Conservation (phyloP, 2,329 filamentous ascomycete genomes). For the Lachnellula arida region DNA sequence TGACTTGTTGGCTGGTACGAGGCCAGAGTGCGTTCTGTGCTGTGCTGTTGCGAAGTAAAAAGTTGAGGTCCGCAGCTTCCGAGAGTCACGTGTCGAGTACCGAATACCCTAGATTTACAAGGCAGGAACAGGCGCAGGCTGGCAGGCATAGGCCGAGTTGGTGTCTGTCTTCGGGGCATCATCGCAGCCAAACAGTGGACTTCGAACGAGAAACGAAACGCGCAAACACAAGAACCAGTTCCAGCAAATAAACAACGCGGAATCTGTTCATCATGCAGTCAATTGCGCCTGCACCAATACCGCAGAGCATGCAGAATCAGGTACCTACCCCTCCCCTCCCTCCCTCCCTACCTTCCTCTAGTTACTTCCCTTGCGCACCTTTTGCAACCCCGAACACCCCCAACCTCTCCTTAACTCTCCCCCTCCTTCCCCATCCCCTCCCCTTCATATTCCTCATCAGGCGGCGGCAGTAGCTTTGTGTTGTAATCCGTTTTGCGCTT, state of each 20-base stretch:
- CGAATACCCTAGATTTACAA: too few relatives aligned
- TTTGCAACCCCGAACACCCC: too few relatives aligned
- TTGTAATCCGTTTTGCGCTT: background rate
- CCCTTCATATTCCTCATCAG: background rate
- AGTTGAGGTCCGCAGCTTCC: too few relatives aligned
- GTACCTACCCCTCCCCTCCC: conserved; percentile 14
- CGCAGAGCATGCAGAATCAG: conserved; percentile 27
- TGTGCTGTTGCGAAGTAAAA: too few relatives aligned
- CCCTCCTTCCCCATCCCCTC: conserved; percentile 2
- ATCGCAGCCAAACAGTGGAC: background rate
- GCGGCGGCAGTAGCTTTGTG: background rate
- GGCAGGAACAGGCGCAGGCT: too few relatives aligned
- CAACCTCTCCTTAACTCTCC: background rate
- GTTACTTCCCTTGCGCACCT: background rate
- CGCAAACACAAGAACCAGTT: background rate
- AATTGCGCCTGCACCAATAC: conserved; percentile 29
- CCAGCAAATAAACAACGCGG: background rate
- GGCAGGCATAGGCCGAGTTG: too few relatives aligned
- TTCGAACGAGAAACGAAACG: background rate
- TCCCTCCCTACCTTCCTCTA: background rate
- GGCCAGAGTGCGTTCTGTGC: too few relatives aligned
- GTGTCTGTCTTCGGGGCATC: background rate
- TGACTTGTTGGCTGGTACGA: too few relatives aligned
- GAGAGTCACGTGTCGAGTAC: too few relatives aligned
- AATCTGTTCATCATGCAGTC: conserved; percentile 25